Percentiles rank a stretch among this genome's conserved stretches.
Conservation (phyloP, 345 rosid species). For the Salix udensis region DNA sequence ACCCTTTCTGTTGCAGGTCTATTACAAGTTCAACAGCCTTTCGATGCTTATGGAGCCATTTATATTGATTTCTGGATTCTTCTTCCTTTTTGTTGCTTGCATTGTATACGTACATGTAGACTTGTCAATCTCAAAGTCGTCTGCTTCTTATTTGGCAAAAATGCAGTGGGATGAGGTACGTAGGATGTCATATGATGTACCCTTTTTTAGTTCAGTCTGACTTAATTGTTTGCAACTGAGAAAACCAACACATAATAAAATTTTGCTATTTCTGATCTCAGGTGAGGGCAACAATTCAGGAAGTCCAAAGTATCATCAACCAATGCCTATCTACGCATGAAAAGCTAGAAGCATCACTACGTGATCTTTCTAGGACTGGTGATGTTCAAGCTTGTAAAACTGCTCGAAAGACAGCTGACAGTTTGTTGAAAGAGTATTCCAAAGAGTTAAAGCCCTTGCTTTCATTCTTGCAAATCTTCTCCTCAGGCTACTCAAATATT, state of each 20-base stretch:
- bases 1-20: constrained; percentile 49
- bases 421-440: constrained; percentile 64
- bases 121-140: constrained; percentile 88
- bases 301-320: constrained; percentile 49
- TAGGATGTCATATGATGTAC: not conserved
- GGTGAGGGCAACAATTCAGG: constrained; percentile 74
- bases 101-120: constrained; percentile 70
- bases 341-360: constrained; percentile 83
- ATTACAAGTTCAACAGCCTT: constrained; percentile 75
- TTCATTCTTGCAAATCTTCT: constrained; percentile 63
- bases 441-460: constrained; percentile 66
- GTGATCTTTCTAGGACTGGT: constrained; percentile 85
- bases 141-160: constrained; percentile 87
- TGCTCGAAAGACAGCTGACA: constrained; percentile 77
- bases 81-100: constrained; percentile 68
- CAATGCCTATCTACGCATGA: constrained; percentile 66
- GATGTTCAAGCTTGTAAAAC: constrained; percentile 90
- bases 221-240: not conserved
- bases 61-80: constrained; percentile 79
- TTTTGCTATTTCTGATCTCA: constrained; percentile 28
- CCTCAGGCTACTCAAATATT: constrained; percentile 62
- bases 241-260: not conserved
- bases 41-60: constrained; percentile 84
- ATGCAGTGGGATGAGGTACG: constrained; percentile 93
- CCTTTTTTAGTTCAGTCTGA: not conserved